These are phyloP conservation scores for Penicillium roqueforti DNA, from an alignment of 495 filamentous ascomycete genomes.

Conservation along the genomic window DNA sequence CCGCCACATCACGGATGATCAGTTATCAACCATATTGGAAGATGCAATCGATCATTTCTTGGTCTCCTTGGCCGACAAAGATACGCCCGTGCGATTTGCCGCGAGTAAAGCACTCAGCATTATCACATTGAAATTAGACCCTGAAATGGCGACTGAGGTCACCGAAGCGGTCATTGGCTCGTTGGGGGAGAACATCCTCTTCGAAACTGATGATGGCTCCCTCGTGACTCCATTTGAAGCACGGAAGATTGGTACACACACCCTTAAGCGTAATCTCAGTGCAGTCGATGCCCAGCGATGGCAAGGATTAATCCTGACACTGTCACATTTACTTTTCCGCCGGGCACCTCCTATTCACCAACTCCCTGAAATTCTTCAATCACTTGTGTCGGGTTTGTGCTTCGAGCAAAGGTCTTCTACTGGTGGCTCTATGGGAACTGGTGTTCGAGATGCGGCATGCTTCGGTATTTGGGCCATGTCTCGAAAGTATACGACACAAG, in stretches of 20 bases:
- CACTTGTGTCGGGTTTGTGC: constrained; percentile 66
- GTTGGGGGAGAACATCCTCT: constrained; percentile 74
- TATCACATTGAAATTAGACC: constrained; percentile 70
- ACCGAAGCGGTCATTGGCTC: constrained; percentile 77
- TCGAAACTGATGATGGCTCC: constrained; percentile 43
- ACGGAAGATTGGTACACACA: constrained; percentile 24
- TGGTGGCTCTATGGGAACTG: constrained; percentile 79
- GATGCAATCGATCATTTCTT: constrained; percentile 70
- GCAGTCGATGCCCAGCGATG: constrained; percentile 76
- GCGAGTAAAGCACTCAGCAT: constrained; percentile 90
- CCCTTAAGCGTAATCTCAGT: constrained; percentile 56
- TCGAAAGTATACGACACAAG: constrained; percentile 75
- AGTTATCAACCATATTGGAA: constrained; percentile 46
- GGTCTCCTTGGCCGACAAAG: constrained; percentile 65
- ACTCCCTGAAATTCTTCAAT: constrained; percentile 64
- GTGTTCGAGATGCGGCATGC: constrained; percentile 93
- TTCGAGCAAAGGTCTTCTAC: constrained; percentile 83
- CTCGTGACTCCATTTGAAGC: constrained; percentile 37
- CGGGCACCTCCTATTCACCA: constrained; percentile 63
- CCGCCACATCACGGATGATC: constrained; percentile 31
- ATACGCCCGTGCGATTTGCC: constrained; percentile 83
- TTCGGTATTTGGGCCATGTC: constrained; percentile 94
- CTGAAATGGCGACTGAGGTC: constrained; percentile 76
- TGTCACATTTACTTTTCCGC: constrained; percentile 80
- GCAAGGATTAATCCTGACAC: constrained; percentile 86